phyloP scores from a whole-genome alignment of 805 yeast species.

The Candida ficus region DNA sequence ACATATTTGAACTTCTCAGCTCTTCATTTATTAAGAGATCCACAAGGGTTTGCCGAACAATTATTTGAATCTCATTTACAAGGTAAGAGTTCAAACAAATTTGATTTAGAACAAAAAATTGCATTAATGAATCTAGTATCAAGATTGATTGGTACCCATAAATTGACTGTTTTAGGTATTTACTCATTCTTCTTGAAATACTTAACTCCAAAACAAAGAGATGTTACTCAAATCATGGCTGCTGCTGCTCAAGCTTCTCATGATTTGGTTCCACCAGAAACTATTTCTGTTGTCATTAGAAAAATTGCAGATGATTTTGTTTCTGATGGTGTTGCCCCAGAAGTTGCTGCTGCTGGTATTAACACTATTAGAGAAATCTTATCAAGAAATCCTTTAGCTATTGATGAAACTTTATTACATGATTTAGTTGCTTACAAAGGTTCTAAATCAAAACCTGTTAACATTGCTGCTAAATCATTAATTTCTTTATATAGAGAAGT shows the following conservation, averaged over 20 bases:
- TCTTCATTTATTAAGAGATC: constrained; percentile 88
- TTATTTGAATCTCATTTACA: constrained; percentile 69
- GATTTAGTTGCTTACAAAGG: constrained; percentile 89
- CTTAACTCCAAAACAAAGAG: constrained; percentile 87
- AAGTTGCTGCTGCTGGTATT: constrained; percentile 97
- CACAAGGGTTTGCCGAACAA: constrained; percentile 94
- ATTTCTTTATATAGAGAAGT: constrained; percentile 85
- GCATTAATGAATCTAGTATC: constrained; percentile 83
- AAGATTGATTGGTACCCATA: constrained; percentile 90
- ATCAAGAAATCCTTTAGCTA: constrained; percentile 91
- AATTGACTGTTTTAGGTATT: constrained; percentile 81
- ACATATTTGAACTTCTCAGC: constrained; percentile 90
- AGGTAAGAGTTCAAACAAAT: constrained; percentile 62
- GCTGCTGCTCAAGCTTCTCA: constrained; percentile 96
- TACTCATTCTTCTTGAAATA: constrained; percentile 87
- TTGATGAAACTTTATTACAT: constrained; percentile 80
- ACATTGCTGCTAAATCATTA: constrained; percentile 89
- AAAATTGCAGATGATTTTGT: constrained; percentile 97
- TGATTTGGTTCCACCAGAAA: constrained; percentile 96
- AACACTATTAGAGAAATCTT: constrained; percentile 92
- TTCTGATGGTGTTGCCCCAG: constrained; percentile 96
- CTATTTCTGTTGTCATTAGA: constrained; percentile 70
- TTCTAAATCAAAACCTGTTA: constrained; percentile 89
- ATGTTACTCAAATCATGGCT: constrained; percentile 95
- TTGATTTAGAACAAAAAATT: constrained; percentile 84